Evolutionary conservation across 192 early-diverging fungal genomes (phyloP).

Genomic region (Backusella tarrabulga): DNA sequence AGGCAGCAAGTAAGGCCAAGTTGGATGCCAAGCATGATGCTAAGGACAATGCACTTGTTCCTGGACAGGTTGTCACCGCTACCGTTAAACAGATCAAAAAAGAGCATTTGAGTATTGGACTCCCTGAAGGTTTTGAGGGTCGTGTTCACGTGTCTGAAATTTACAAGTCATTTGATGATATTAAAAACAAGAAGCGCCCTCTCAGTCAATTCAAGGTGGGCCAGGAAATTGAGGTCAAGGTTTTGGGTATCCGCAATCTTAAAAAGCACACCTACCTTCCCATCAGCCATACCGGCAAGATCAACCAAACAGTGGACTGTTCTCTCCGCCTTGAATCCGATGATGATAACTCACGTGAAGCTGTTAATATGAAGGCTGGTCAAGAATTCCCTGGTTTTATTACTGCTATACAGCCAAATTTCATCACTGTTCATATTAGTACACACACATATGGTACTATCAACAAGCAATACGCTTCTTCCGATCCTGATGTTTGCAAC

Average conservation of each 20-base stretch:
- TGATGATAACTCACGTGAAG: constrained; percentile 19
- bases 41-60: constrained; percentile 24
- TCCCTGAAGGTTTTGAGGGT: constrained; percentile 72
- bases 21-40: constrained; percentile 10
- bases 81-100: constrained; percentile 47
- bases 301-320: constrained; percentile 44
- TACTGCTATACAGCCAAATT: constrained; percentile 31
- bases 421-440: constrained; percentile 24
- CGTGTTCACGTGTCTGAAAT: constrained; percentile 77
- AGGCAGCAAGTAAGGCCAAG: constrained; percentile 1
- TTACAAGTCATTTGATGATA: constrained; percentile 36
- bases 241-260: constrained; percentile 64
- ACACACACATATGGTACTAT: constrained; percentile 23
- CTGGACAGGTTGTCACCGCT: constrained; percentile 39
- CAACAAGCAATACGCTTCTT: constrained; percentile 28
- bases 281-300: constrained; percentile 53
- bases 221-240: constrained; percentile 55
- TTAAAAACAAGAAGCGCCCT: constrained; percentile 33
- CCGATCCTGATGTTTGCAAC: constrained; percentile 19
- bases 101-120: constrained; percentile 56
- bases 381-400: constrained; percentile 48
- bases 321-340: constrained; percentile 18
- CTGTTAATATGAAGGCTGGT: constrained; percentile 37
- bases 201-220: constrained; percentile 35
- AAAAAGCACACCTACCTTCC: constrained; percentile 66